phyloP scores from a whole-genome alignment of 805 yeast species.

The Candida sanyiensis region DNA sequence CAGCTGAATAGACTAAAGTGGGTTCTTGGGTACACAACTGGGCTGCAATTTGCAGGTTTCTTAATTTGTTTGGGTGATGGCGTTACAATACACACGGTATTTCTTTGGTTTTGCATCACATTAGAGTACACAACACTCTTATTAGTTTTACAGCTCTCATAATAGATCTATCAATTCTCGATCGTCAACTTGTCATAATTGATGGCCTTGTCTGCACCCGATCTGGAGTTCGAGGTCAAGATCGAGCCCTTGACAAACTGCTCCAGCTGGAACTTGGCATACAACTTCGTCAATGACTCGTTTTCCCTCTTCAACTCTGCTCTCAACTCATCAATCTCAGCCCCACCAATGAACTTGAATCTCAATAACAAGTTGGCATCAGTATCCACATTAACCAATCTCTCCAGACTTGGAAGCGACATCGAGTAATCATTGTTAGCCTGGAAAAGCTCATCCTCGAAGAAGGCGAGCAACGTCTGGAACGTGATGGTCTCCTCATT shows the following conservation, averaged over 20 bases:
- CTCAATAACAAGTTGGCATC: constrained; percentile 18
- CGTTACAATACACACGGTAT: no score
- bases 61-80: constrained; percentile 2
- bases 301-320: constrained; percentile 21
- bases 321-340: constrained; percentile 22
- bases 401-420: constrained; percentile 28
- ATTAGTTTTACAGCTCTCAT: no score
- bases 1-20: constrained; percentile 29
- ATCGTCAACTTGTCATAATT: constrained; percentile 33
- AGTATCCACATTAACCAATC: constrained; percentile 13
- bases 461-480: constrained; percentile 36
- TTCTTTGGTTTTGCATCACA: not conserved
- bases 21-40: not conserved
- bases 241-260: constrained; percentile 30
- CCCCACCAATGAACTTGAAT: constrained; percentile 21
- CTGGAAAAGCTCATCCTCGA: constrained; percentile 30
- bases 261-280: constrained; percentile 18
- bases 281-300: constrained; percentile 18
- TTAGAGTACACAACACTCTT: no score
- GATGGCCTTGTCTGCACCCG: constrained; percentile 31
- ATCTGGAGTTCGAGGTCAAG: constrained; percentile 32
- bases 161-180: constrained; percentile 24
- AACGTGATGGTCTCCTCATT: constrained; percentile 39
- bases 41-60: not conserved
- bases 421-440: constrained; percentile 20